Evolutionary conservation across 2,329 filamentous ascomycete genomes (phyloP), one percentile per base, ranked within the genome.

Genomic region (Penicillium sp.): DNA sequence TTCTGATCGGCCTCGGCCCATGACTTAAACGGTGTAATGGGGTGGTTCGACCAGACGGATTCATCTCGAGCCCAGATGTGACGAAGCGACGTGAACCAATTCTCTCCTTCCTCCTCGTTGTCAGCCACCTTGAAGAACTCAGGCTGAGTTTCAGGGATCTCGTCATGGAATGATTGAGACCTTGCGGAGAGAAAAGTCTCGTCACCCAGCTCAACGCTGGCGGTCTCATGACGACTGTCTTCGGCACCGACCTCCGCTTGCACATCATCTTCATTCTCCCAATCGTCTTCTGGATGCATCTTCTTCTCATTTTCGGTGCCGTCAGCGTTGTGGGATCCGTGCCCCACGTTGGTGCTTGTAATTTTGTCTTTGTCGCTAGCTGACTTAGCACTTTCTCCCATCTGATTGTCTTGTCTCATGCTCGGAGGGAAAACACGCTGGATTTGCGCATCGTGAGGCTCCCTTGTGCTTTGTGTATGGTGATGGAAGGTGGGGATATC

Each of bases 171-270:
- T 24, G 42, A 43, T 24, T 32, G 49, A 44, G 24, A 35, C 2
- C 12, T 36, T 12, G 46, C 27, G 4, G 53, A 42, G 18, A 50
- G 27, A 35, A 59, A 56, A 2, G 36, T 47, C 4, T 63, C 59
- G 32, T 65, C 63, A 18, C 67, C 67, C 4, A 71, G 61, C 47
- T 71, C 68, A 35, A 69, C 53, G 45, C 68, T 72, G 28, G 66
- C 66, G 33, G 60, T 66, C 46, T 66, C 61, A 47, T 68, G 66
- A 11, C 49, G 48, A 8, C 51, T 53, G 26, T 51, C 49, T 13
- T 59, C 52, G 27, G 44, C 32, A 11, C 55, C 50, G 37, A 39
- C 35, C 12, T 45, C 45, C 47, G 51, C 47, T 46, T 54, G 43
- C 36, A 40, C 24, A 12, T 55, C 41, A 8, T 47, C 45, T 39